Percentiles rank a stretch among this genome's conserved stretches.
phyloP scores from a whole-genome alignment of 2,329 filamentous ascomycete genomes.

The Septoria petroselini region DNA sequence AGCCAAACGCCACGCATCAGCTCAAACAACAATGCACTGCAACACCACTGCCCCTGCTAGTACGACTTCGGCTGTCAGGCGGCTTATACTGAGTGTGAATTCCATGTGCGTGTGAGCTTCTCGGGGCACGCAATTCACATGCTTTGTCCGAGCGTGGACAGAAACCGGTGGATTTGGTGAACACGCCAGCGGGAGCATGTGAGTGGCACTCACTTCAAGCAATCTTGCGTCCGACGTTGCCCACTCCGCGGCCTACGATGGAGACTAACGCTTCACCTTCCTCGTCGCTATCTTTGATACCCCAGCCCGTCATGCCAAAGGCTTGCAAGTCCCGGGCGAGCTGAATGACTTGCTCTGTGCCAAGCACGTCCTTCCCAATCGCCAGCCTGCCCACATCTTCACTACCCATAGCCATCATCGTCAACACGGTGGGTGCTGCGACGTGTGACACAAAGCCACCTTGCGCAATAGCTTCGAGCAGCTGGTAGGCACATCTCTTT shows the following conservation, averaged over 20 bases:
- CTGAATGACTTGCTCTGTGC: constrained; percentile 73
- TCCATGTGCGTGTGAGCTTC: too few species aligned
- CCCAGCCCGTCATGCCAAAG: constrained; percentile 92
- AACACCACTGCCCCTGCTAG: too few species aligned
- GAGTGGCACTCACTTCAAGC: constrained; percentile 40
- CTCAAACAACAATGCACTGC: background rate
- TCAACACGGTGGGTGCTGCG: constrained; percentile 71
- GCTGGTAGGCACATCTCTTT: constrained; percentile 79
- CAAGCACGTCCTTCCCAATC: constrained; percentile 76
- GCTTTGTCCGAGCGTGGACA: background rate
- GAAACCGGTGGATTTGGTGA: too few species aligned
- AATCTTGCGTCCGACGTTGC: constrained; percentile 92
- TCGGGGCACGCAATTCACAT: background rate
- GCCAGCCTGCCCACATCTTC: constrained; percentile 89
- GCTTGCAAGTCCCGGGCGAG: constrained; percentile 78
- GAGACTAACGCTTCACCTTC: constrained; percentile 74
- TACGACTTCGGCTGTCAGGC: too few species aligned
- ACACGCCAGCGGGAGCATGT: background rate
- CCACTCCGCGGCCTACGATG: constrained; percentile 88
- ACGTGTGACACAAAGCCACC: constrained; percentile 77
- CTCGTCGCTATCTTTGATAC: constrained; percentile 67
- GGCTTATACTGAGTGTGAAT: too few species aligned
- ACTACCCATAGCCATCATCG: constrained; percentile 95
- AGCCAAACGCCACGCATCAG: background rate
- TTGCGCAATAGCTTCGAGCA: constrained; percentile 76